Evolutionary conservation across 176 grass and related monocot species (phyloP).

Genomic region (Poa pratensis): DNA sequence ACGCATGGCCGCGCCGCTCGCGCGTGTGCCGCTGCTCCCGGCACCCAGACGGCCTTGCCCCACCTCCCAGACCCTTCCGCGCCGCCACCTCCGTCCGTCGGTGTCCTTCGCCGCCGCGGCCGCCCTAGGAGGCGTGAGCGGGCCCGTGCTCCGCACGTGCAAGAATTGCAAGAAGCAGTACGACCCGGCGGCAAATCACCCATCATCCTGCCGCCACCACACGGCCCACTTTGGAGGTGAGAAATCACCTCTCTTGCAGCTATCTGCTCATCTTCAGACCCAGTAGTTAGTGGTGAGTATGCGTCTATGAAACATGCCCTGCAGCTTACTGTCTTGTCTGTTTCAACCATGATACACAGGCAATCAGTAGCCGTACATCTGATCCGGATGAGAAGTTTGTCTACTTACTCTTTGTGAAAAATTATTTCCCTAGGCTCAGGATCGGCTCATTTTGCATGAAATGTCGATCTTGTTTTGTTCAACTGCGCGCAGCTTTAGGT

Average conservation of each 20-base stretch:
- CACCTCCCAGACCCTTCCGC: not conserved
- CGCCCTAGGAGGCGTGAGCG: not conserved
- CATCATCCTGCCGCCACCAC: constrained; percentile 64
- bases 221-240: constrained; percentile 72
- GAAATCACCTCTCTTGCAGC: not conserved
- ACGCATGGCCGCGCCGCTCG: constrained; percentile 22
- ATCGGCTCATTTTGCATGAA: not conserved
- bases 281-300: not conserved
- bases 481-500: not conserved
- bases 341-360: not conserved
- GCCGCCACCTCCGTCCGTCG: not conserved
- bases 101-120: not conserved
- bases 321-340: not conserved
- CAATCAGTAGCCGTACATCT: not conserved
- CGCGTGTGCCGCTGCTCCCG: constrained; percentile 4
- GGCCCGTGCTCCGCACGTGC: constrained; percentile 62
- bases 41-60: not conserved
- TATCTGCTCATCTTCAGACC: constrained; percentile 8
- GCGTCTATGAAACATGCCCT: not conserved
- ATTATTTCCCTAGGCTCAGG: not conserved
- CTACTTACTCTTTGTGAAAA: not conserved
- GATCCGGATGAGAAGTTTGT: not conserved
- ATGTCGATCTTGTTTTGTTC: not conserved
- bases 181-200: constrained; percentile 68
- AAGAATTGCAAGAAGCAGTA: constrained; percentile 88